These are phyloP conservation scores for Gypsophila paniculata DNA, from an alignment of 179 eudicot genomes.

Conservation along the genomic window DNA sequence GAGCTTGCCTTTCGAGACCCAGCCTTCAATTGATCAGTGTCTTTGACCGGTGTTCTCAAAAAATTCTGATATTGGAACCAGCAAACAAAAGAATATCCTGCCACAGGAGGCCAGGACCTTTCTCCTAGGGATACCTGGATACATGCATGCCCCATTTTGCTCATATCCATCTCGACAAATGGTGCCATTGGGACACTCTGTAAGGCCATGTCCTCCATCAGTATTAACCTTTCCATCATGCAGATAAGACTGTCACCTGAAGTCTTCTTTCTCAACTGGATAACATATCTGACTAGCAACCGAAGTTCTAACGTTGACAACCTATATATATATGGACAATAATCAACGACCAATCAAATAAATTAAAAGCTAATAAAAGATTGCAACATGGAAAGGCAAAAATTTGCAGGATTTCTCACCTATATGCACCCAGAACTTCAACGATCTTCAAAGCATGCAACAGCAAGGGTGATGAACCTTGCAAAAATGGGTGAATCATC, in stretches of 20 bases:
- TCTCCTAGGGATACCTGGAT: conserved; percentile 95
- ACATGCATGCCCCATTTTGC: conserved; percentile 90
- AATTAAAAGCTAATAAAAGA: background rate
- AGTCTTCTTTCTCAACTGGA: conserved; percentile 72
- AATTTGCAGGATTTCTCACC: conserved; percentile 41
- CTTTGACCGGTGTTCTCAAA: conserved; percentile 56
- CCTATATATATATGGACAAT: conserved; percentile 41
- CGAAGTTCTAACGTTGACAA: conserved; percentile 82
- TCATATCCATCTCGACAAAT: conserved; percentile 97
- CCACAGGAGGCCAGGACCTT: conserved; percentile 99
- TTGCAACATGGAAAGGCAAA: background rate
- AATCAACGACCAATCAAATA: conserved; percentile 1
- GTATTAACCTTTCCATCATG: conserved; percentile 89
- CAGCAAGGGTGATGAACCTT: conserved; percentile 78
- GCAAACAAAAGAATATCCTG: conserved; percentile 98
- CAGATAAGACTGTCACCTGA: conserved; percentile 70
- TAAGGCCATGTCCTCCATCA: conserved; percentile 69
- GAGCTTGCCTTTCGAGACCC: conserved; percentile 43
- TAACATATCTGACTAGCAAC: conserved; percentile 71
- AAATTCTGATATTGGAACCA: conserved; percentile 95
- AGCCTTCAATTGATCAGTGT: conserved; percentile 46
- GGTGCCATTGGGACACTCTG: conserved; percentile 88
- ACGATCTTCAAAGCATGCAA: conserved; percentile 76
- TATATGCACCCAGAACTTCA: conserved; percentile 93
- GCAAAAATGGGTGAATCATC: conserved; percentile 79